phyloP scores from a whole-genome alignment of 768 basidiomycete species.

The Auriscalpium vulgare region DNA sequence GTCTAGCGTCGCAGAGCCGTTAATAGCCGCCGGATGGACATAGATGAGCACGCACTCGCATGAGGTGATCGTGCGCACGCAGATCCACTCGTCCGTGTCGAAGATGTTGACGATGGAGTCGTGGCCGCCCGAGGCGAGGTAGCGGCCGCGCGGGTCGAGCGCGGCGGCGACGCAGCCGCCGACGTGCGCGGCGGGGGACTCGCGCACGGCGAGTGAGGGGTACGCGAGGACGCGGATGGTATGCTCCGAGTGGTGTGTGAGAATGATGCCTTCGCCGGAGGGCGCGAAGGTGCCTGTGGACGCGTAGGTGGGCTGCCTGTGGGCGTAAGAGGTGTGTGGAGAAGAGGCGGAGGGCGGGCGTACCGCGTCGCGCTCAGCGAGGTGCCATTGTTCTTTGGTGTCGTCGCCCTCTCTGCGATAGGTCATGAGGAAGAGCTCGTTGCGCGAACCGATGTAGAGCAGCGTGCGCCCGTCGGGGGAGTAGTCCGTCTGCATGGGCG shows the following conservation, averaged over 20 bases:
- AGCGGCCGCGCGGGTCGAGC: conserved; percentile 73
- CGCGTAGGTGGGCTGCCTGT: conserved; percentile 34
- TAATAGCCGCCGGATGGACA: not conserved
- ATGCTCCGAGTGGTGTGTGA: conserved; percentile 57
- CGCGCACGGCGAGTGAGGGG: conserved; percentile 49
- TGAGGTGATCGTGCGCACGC: conserved; percentile 62
- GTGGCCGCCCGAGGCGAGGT: conserved; percentile 71
- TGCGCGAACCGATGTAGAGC: conserved; percentile 52
- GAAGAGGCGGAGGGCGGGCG: not conserved
- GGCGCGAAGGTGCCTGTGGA: conserved; percentile 74
- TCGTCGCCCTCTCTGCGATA: conserved; percentile 47
- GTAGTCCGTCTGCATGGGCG: conserved; percentile 60
- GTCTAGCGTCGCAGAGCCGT: conserved; percentile 27
- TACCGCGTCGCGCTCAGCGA: conserved; percentile 22
- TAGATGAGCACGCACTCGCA: conserved; percentile 57
- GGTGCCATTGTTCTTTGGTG: conserved; percentile 41
- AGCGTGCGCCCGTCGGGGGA: conserved; percentile 65
- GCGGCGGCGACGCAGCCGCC: conserved; percentile 74
- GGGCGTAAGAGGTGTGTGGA: not conserved
- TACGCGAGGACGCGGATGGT: conserved; percentile 64
- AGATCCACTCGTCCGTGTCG: conserved; percentile 75
- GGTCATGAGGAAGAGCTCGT: conserved; percentile 55
- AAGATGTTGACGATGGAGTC: conserved; percentile 83
- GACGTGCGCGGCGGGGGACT: conserved; percentile 67
- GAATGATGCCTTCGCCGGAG: conserved; percentile 60